Base-by-base conservation (phyloP, 176 grass and related monocot genomes). In the Leersia perrieri region DNA sequence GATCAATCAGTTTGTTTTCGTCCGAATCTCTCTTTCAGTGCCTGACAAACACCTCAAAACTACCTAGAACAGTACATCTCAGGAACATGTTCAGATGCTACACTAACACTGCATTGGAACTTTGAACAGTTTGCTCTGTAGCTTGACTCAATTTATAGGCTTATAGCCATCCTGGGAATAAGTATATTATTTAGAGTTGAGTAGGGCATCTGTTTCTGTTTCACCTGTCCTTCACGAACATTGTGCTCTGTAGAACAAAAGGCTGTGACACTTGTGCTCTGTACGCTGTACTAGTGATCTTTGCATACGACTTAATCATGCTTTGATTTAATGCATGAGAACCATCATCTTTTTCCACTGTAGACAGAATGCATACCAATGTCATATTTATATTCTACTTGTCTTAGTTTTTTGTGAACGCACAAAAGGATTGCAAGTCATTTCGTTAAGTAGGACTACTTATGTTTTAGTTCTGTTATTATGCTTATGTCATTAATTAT, bases 11-110 rank as follows among this genome's bases (percentile, higher is more conserved):
- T 88, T 88, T 80, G 71, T 22, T 78, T 82, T 33, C 73, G 61
- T 83, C 73, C 83, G 83, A 88, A 53, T 76, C 91, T 88, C 82
- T 85, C 61, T 25, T 88, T 80, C 78, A 83, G 72, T 34, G 28
- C 70, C 70, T 77, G 33, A 55, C 25, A 38, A 78, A 58, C 31
- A 47, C 31, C 9, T 28, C 23, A 73, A 33, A 60, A 55, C 62
- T 33, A 22, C 25, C 30, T 60, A 15, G 8, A 40, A 20, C 7
- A 62, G 36, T 40, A 33, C 2, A 51, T 4, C 15, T 51, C 47
- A 51, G 47, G 47, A 51, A 51, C 47, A 40, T n/a, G 12, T 67
- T 76, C 32, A 68, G 57, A 74, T 47, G 75, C 40, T n/a, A n/a
- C n/a, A n/a, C n/a, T n/a, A n/a, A n/a, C n/a, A n/a, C n/a, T n/a